Evolutionary conservation across 495 filamentous ascomycete species (phyloP).

Genomic region (Darksidea phi): DNA sequence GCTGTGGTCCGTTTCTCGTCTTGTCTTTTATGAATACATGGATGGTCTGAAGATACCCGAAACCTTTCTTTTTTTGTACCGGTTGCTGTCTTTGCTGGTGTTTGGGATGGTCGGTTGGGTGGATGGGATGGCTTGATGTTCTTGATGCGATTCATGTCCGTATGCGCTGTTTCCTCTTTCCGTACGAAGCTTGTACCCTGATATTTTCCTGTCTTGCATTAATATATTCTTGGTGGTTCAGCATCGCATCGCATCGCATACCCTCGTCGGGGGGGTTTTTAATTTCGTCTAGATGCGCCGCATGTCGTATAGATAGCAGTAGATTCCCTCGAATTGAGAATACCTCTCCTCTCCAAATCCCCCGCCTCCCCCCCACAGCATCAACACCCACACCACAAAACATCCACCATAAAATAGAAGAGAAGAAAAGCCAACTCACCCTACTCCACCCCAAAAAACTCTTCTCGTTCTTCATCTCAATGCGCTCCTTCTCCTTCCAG

Average conservation of each 20-base stretch:
- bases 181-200: neutral
- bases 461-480: slow-evolving; percentile 82
- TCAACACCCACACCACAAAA: neutral
- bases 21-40: slow-evolving; percentile 1
- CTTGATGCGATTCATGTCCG: neutral
- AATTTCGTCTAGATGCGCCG: too few relatives aligned
- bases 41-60: slow-evolving; percentile 18
- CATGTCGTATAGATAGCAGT: too few relatives aligned
- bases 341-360: neutral
- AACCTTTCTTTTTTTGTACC: neutral
- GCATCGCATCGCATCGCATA: neutral
- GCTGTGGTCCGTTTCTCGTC: neutral
- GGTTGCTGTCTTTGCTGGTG: neutral
- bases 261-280: too few relatives aligned
- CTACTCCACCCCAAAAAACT: slow-evolving; percentile 46
- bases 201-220: slow-evolving; percentile 3
- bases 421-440: slow-evolving; percentile 35
- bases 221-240: neutral
- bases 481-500: slow-evolving; percentile 71
- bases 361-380: neutral
- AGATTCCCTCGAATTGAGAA: neutral
- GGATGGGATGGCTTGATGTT: neutral
- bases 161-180: neutral
- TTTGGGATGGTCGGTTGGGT: neutral
- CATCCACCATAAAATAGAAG: slow-evolving; percentile 10